Percentiles rank a stretch among this genome's conserved stretches.
These are phyloP conservation scores for Friedmanniomyces simplex DNA, from an alignment of 495 filamentous ascomycete species.

Conservation along the genomic window DNA sequence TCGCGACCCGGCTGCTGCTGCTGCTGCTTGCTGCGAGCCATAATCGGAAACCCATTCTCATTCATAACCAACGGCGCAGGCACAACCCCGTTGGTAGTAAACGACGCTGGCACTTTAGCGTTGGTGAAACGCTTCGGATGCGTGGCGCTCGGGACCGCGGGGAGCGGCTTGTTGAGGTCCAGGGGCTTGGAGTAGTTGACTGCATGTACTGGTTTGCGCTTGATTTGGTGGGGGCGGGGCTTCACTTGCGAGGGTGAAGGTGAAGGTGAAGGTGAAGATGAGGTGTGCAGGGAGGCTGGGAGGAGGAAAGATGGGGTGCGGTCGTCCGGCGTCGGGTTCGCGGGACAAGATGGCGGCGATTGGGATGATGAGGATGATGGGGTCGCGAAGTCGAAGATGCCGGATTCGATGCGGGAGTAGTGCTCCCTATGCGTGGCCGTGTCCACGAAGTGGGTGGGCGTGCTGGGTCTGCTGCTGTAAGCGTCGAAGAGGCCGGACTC, in stretches of 20 bases:
- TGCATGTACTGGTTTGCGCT: slow-evolving; percentile 9
- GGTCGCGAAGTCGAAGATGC: neutral
- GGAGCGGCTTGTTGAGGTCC: neutral
- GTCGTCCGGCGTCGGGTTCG: neutral
- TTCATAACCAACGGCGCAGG: neutral
- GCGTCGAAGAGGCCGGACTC: slow-evolving; percentile 14
- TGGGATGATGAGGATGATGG: too few species aligned
- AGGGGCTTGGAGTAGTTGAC: neutral
- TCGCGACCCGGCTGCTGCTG: too few species aligned
- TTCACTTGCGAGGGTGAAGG: too few species aligned
- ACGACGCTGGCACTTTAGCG: neutral
- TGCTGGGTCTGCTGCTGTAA: neutral
- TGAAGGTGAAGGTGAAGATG: too few species aligned
- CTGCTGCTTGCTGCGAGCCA: neutral
- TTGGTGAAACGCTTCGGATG: neutral
- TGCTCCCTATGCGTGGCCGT: neutral
- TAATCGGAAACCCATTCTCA: neutral
- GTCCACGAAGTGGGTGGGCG: neutral
- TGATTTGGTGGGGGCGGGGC: neutral
- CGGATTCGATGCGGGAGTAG: neutral
- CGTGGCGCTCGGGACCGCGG: neutral
- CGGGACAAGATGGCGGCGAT: too few species aligned
- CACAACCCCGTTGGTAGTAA: too few species aligned
- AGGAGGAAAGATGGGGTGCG: neutral
- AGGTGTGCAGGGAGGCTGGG: too few species aligned